Conservation (phyloP, 148 eudicot species). For the Arctostaphylos glauca region DNA sequence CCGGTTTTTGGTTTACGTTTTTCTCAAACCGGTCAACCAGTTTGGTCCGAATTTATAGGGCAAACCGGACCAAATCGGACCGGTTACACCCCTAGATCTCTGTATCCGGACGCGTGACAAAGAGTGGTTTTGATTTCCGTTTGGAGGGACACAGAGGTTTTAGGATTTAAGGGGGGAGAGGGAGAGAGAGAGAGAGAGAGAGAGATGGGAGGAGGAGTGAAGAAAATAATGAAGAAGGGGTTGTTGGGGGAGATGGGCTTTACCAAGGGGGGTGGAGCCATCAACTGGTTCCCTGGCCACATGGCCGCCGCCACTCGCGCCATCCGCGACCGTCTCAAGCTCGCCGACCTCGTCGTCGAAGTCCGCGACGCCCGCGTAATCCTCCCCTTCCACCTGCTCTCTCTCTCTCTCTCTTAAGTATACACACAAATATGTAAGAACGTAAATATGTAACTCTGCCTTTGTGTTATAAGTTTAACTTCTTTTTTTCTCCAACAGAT, state of each 20-base stretch:
- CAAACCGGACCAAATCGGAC: too few species aligned
- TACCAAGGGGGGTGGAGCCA: constrained; percentile 66
- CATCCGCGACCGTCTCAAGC: constrained; percentile 84
- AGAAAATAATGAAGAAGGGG: constrained; percentile 32
- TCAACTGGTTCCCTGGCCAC: constrained; percentile 98
- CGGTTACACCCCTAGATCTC: too few species aligned
- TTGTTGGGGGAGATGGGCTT: constrained; percentile 64
- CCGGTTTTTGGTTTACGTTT: too few species aligned
- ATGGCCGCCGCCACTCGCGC: constrained; percentile 99
- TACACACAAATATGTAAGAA: neutral
- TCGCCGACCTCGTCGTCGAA: constrained; percentile 90
- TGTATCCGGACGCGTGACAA: too few species aligned
- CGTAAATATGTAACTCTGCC: neutral
- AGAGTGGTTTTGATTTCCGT: neutral
- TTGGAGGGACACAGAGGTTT: neutral
- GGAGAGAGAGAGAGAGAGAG: constrained; percentile 15
- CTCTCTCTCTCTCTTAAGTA: neutral
- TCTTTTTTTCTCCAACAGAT: constrained; percentile 38
- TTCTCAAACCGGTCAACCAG: too few species aligned
- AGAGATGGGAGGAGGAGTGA: constrained; percentile 32
- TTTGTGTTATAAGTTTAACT: neutral
- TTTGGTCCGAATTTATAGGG: too few species aligned
- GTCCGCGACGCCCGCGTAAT: constrained; percentile 87
- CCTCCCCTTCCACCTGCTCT: neutral
- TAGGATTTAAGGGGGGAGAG: neutral